Evolutionary conservation across 768 basidiomycete species (phyloP), one percentile per base, ranked within the genome.

Genomic region (Trametes elegans): DNA sequence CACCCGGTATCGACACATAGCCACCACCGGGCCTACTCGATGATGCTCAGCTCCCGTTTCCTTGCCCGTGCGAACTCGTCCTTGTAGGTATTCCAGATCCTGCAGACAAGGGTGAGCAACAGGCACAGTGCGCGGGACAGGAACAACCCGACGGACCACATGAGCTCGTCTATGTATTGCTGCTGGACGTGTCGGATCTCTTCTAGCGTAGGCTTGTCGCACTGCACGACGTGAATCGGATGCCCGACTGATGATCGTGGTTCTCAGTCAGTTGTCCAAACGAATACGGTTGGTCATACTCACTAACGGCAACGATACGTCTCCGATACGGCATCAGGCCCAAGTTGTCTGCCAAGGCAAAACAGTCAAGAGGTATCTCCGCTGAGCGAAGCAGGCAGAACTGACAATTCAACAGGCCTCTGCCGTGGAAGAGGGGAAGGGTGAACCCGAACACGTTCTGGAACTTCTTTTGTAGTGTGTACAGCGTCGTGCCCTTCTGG

Each of bases 51-150:
- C 67, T 93, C 90, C 59, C 81, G 77, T 52, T 82, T 81, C 38
- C 94, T 79, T 26, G 90, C 78, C 66, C 90, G 86, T 28, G 95
- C 95, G 64, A 95, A 97, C 49, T 87, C 80, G 66, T 98, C 89
- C 71, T 98, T 98, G 75, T 98, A 96, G 7, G 87, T 85, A 67
- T 98, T 82, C 95, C 95, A 98, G 60, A 98, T 96, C 45, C 94
- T 97, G 63, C 10, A 14, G 8, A 28, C 45, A n/a, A n/a, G n/a
- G n/a, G n/a, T n/a, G n/a, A n/a, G n/a, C 6, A 26, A 36, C 21
- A 27, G 23, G 31, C 21, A 21, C 27, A 21, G 27, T 9, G 16
- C 14, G 32, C 18, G 23, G 45, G 29, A 27, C 21, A 24, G 11
- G 9, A 18, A 18, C 24, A 24, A 28, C 11, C 18, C 29, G 5